Evolutionary conservation across 176 grass and related monocot genomes (phyloP), one percentile per base, ranked within the genome.

Genomic region (Typha latifolia): DNA sequence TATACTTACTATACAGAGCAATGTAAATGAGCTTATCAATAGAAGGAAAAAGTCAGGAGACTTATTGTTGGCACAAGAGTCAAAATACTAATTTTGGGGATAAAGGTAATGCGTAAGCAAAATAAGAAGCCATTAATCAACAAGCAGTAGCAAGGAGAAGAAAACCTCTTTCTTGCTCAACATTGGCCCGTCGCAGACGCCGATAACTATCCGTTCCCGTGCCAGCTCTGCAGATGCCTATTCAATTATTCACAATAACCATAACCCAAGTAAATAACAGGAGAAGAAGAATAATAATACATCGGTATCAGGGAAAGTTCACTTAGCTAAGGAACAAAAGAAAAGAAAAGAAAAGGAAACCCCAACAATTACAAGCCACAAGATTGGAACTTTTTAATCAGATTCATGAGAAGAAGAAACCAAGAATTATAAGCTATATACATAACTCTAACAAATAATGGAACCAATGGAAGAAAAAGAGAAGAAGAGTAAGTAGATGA

Each of bases 151-250:
- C n/a, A 48, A 63, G 31, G 10, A 48, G 6, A 27, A 37, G 14
- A 14, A 21, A 4, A 91, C 93, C 88, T 96, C 48, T 74, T 96
- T 96, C 75, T 96, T 96, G 73, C 67, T 75, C 71, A 96, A 78
- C 93, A 96, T 96, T 3, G 93, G 93, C 14, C 88, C 88, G 75
- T 96, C 93, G 71, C 93, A 97, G 65, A 97, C 70, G 32, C 88
- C 93, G 20, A 97, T 62, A 18, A 97, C 88, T 19, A 97, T 76
- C 69, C 85, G 68, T 18, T 86, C 78, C 37, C 77, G 82, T 6
- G 93, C 82, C 14, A 91, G 47, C 75, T 89, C 82, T 74, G 88
- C 85, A 12, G 93, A 70, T 14, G 93, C 85, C 93, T 96, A 68
- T 65, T 47, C 12, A 20, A 63, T 49, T 34, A 29, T 69, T 62